A percentile compares a stretch with the other conserved stretches of the same genome.
phyloP scores from a whole-genome alignment of 2,329 filamentous ascomycete species.

The Neobulgaria alba region DNA sequence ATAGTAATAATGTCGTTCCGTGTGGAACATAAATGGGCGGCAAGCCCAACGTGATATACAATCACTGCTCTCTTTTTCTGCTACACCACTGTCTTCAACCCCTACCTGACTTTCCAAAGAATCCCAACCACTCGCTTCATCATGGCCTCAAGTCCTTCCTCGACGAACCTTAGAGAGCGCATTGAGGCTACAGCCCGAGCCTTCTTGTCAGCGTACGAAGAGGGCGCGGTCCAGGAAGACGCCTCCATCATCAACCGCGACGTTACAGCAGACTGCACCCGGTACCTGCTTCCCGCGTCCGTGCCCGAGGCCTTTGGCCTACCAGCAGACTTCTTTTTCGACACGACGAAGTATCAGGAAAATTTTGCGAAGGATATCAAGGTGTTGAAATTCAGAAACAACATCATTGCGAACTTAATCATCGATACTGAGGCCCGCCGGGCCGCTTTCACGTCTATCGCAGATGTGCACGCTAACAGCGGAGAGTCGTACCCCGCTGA shows the following conservation, averaged over 20 bases:
- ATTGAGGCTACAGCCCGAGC: conserved; percentile 1
- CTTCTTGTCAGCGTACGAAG: conserved; percentile 1
- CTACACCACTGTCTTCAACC: no score
- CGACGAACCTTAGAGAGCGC: not conserved
- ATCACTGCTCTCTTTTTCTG: no score
- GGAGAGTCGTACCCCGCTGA: conserved; percentile 3
- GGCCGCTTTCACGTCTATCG: conserved; percentile 2
- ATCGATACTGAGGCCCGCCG: conserved; percentile 1
- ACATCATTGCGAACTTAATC: conserved; percentile 1
- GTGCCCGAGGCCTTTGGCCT: conserved; percentile 1
- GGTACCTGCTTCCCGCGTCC: conserved; percentile 1
- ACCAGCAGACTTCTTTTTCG: conserved; percentile 2
- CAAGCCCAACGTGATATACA: no score
- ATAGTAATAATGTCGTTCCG: no score
- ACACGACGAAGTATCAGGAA: not conserved
- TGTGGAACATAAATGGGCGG: no score
- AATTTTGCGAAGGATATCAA: conserved; percentile 4
- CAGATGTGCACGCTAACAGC: conserved; percentile 1
- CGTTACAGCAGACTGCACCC: conserved; percentile 3
- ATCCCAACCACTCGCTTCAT: not conserved
- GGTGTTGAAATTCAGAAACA: conserved; percentile 4
- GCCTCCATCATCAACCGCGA: conserved; percentile 4
- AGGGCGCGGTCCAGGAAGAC: not conserved
- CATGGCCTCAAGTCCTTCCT: conserved; percentile 1
- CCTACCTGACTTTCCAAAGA: conserved; percentile 13